Evolutionary conservation across 208 protist species (phyloP).

Genomic region (Acanthamoeba lenticulata): DNA sequence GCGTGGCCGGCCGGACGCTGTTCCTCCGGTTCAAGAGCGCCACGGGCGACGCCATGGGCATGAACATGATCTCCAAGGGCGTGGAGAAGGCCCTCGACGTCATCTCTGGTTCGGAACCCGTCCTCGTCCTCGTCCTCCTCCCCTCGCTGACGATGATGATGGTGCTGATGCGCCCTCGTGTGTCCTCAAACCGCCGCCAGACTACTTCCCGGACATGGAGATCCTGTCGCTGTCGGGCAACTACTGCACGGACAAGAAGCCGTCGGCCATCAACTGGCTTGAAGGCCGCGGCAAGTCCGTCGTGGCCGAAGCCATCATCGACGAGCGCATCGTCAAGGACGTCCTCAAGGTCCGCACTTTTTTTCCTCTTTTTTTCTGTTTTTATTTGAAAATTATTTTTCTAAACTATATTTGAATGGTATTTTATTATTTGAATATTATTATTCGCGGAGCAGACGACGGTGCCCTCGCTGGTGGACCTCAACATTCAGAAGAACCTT

Average conservation of each 20-base stretch:
- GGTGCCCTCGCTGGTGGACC: conserved; percentile 84
- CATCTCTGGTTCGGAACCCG: neutral
- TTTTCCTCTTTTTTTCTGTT: neutral
- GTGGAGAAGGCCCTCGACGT: conserved; percentile 93
- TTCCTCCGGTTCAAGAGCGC: conserved; percentile 93
- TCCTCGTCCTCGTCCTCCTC: neutral
- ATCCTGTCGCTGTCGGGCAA: conserved; percentile 93
- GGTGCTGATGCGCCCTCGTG: neutral
- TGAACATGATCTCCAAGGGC: conserved; percentile 99
- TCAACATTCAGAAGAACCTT: conserved; percentile 97
- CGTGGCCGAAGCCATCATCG: conserved; percentile 93
- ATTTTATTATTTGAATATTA: too few species aligned
- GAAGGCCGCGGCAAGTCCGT: conserved; percentile 96
- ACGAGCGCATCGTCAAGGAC: conserved; percentile 90
- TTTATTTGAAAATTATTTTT: neutral
- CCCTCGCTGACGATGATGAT: neutral
- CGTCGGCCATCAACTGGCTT: conserved; percentile 97
- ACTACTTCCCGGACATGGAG: conserved; percentile 42
- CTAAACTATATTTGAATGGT: neutral
- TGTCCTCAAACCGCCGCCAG: neutral
- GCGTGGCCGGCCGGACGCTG: conserved; percentile 93
- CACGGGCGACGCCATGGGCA: conserved; percentile 98
- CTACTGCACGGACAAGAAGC: conserved; percentile 99
- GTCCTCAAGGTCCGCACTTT: conserved; percentile 93
- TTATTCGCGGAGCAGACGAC: neutral